phyloP scores from a whole-genome alignment of 2,329 filamentous ascomycete genomes.

The Lachnellula subtilissima region DNA sequence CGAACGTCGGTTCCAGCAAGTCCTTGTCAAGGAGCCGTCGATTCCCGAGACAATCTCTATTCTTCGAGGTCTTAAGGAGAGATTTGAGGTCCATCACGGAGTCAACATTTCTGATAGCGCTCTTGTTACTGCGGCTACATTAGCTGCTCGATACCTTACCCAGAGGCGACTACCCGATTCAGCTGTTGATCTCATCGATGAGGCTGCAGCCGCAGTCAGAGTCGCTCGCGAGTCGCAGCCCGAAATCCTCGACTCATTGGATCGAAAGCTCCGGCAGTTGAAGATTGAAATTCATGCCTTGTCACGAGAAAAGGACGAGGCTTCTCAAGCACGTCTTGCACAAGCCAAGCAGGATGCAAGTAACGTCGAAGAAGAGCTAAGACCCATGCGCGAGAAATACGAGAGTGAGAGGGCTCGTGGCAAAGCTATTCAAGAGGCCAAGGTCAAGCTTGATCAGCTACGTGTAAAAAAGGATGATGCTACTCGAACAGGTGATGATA shows the following conservation, averaged over 20 bases:
- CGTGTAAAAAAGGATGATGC: conserved; percentile 91
- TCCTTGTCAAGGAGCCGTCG: conserved; percentile 89
- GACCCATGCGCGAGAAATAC: conserved; percentile 91
- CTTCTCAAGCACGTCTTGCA: conserved; percentile 75
- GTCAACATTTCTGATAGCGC: conserved; percentile 94
- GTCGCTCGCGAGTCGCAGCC: conserved; percentile 95
- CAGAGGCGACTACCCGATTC: conserved; percentile 88
- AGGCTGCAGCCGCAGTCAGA: conserved; percentile 92
- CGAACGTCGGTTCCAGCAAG: conserved; percentile 97
- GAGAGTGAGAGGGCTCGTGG: conserved; percentile 87
- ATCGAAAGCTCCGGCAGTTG: conserved; percentile 82
- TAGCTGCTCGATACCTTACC: conserved; percentile 91
- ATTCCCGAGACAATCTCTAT: conserved; percentile 93
- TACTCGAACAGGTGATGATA: conserved; percentile 78
- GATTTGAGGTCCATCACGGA: conserved; percentile 97
- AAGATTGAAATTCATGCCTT: conserved; percentile 97
- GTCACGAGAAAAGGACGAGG: conserved; percentile 89
- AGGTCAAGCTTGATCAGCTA: conserved; percentile 88
- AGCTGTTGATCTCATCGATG: conserved; percentile 92
- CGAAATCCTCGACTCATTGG: conserved; percentile 89
- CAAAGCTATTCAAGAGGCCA: conserved; percentile 88
- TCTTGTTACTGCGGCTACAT: conserved; percentile 83
- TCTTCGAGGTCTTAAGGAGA: conserved; percentile 95
- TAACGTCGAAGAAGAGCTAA: conserved; percentile 89
- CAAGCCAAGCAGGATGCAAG: conserved; percentile 85